Percentiles rank a stretch among this genome's conserved stretches.
Evolutionary conservation across 2,329 filamentous ascomycete genomes (phyloP).

Genomic region (Ceratocystis papillata): DNA sequence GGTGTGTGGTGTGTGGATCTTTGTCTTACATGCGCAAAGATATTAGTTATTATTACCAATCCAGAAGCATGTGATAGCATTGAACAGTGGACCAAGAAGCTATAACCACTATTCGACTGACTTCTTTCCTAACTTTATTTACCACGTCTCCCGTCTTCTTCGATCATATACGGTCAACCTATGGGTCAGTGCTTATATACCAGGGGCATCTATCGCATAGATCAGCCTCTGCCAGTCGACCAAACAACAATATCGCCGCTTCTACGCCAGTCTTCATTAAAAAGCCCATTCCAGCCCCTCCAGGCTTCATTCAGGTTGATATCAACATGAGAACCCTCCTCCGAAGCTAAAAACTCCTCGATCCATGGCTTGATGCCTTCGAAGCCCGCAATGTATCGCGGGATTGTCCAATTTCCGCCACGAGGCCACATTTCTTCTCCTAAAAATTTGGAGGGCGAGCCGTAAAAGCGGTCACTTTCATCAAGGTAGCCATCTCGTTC

Average conservation of each 20-base stretch:
- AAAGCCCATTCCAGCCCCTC: constrained; percentile 49
- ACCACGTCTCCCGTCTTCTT: not conserved
- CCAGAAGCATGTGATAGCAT: not conserved
- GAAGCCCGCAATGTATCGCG: constrained; percentile 51
- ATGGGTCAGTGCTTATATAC: not conserved
- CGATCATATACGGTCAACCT: not conserved
- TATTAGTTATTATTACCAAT: not conserved
- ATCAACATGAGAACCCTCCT: constrained; percentile 34
- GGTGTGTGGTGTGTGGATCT: not conserved
- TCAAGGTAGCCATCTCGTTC: constrained; percentile 64
- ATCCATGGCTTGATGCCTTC: constrained; percentile 45
- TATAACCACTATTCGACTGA: not conserved
- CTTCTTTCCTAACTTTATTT: not conserved
- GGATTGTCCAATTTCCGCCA: constrained; percentile 32
- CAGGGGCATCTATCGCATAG: not conserved
- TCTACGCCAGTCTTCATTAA: constrained; percentile 51
- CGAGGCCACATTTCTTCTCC: constrained; percentile 38
- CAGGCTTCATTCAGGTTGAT: constrained; percentile 41
- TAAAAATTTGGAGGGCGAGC: constrained; percentile 49
- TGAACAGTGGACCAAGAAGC: not conserved
- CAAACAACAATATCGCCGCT: constrained; percentile 49
- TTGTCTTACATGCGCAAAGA: not conserved
- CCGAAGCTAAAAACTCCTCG: constrained; percentile 36
- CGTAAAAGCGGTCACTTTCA: constrained; percentile 87
- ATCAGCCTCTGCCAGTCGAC: constrained; percentile 30